phyloP scores from a whole-genome alignment of 805 yeast species.

The Candida incommunis region DNA sequence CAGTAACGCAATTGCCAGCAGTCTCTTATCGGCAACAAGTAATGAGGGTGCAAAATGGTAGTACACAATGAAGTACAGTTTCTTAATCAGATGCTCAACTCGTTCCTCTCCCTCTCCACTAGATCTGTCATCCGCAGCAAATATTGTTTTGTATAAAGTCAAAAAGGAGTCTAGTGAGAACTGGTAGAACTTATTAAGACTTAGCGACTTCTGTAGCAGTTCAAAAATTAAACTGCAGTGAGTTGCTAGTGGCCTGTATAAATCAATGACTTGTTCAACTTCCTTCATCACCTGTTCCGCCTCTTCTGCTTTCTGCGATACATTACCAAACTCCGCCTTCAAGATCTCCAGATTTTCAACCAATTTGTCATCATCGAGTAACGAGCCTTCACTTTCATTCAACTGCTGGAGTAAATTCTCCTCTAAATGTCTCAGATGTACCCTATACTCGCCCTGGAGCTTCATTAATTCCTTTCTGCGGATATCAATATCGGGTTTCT shows the following conservation, averaged over 20 bases:
- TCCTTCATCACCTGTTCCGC: conserved; percentile 40
- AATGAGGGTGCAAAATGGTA: conserved; percentile 33
- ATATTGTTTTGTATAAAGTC: conserved; percentile 22
- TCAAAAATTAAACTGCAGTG: conserved; percentile 38
- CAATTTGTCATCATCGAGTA: conserved; percentile 54
- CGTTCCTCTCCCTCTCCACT: conserved; percentile 6
- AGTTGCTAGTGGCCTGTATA: conserved; percentile 40
- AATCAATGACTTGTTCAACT: conserved; percentile 33
- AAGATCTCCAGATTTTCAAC: conserved; percentile 46
- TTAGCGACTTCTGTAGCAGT: conserved; percentile 29
- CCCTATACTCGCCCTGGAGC: conserved; percentile 45
- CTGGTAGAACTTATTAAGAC: conserved; percentile 40
- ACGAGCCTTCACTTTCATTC: conserved; percentile 40
- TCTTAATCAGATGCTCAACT: conserved; percentile 21
- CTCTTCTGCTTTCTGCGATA: conserved; percentile 39
- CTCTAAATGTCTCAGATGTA: conserved; percentile 42
- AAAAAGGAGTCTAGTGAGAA: conserved; percentile 37
- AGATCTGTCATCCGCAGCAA: conserved; percentile 8
- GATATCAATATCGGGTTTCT: conserved; percentile 53
- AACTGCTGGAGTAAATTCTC: conserved; percentile 41
- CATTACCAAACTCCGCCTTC: conserved; percentile 45
- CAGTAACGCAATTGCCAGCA: conserved; percentile 28
- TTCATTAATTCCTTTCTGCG: conserved; percentile 40
- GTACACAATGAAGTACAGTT: conserved; percentile 35
- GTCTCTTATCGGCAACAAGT: conserved; percentile 25